These are phyloP conservation scores for Cupressus sempervirens DNA, from an alignment of 75 land plant species.

Conservation along the genomic window DNA sequence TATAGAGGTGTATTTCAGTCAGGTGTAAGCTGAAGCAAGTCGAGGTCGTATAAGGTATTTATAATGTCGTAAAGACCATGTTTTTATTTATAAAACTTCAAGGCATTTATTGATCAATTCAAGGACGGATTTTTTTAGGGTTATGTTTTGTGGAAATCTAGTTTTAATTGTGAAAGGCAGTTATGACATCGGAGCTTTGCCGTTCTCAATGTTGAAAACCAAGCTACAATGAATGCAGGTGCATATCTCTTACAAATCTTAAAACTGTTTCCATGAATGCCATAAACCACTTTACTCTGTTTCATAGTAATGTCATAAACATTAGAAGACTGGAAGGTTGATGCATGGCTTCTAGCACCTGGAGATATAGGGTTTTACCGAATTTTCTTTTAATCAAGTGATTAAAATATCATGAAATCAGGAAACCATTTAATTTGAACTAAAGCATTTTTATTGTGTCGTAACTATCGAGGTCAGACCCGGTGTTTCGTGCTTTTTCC, in stretches of 20 bases:
- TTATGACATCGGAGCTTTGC: neutral
- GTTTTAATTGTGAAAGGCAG: neutral
- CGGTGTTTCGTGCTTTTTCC: neutral
- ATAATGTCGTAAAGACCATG: too few species aligned
- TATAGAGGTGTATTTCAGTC: too few species aligned
- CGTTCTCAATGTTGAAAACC: neutral
- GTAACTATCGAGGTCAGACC: neutral
- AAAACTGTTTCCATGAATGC: neutral
- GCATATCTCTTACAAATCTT: neutral
- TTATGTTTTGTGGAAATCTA: too few species aligned
- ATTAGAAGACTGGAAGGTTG: neutral
- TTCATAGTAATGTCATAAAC: neutral
- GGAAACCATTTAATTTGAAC: too few species aligned
- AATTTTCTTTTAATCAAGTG: too few species aligned
- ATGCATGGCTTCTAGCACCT: neutral
- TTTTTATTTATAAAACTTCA: too few species aligned
- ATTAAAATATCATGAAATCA: neutral
- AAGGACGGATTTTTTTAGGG: too few species aligned
- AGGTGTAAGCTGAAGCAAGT: too few species aligned
- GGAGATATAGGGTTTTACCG: neutral
- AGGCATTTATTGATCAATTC: too few species aligned
- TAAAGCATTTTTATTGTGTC: neutral
- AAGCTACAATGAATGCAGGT: neutral
- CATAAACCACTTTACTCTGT: neutral
- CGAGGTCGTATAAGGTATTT: too few species aligned